Evolutionary conservation across 1,284 basidiomycete species (phyloP), one percentile per base, ranked within the genome.

Genomic region (Pyrrhoderma lamaoense): DNA sequence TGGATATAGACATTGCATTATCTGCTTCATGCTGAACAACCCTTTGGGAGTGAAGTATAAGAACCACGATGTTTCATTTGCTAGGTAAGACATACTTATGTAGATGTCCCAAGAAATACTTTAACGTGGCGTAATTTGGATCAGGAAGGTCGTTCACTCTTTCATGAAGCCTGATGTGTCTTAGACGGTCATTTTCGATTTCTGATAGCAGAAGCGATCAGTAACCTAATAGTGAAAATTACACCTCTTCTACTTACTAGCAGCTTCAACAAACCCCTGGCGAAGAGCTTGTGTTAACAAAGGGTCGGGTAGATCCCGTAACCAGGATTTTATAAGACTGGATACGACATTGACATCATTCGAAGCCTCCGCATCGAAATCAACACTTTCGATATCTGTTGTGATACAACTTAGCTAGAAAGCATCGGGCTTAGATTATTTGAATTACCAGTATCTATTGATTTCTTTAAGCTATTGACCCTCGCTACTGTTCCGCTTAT

Each of bases 71-170:
- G 38, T 40, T 22, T 42, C 22, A 22, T 18, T 23, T 8, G 47
- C 39, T 27, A 31, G 8, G 25, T 18, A 16, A 0, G 3, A 67
- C 75, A 56, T 58, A 93, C 90, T 79, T 82, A 71, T 97, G 79
- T 55, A 99, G 70, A 70, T 99, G 95, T 8, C 88, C 93, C 77
- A 99, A 80, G 64, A 99, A 87, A 67, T 80, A 97, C 66, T 98
- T 98, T 49, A 99, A 75, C 1, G 95, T 97, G 0, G 96, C 92
- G 63, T 99, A 99, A 68, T 99, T 97, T 11, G 96, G 81, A 69
- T 99, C 95, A 2, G 95, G 96, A 47, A 99, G 75, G 60, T 97
- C 94, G 64, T 99, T 99, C 45, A 99, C 94, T 48, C 90, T 82
- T 65, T 99, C 95, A 62, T 99, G 95, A 53, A 99, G 71, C 46